phyloP scores from a whole-genome alignment of 31 red algal genomes.

The Asparagopsis taxiformis region DNA sequence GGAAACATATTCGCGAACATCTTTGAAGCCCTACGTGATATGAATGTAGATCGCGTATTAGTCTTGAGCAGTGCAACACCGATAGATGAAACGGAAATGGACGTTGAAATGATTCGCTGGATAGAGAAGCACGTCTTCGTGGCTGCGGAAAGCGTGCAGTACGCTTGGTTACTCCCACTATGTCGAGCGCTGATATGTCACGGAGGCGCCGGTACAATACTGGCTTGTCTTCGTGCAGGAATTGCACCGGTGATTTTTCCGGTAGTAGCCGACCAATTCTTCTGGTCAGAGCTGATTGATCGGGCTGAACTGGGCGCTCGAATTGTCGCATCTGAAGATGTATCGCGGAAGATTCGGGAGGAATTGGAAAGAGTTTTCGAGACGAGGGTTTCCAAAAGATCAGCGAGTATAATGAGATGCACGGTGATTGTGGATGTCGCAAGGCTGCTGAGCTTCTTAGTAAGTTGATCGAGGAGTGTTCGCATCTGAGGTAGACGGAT shows the following conservation, averaged over 20 bases:
- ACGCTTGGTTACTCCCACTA: slow-evolving; percentile 44
- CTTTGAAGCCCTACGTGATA: not conserved
- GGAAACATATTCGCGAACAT: not conserved
- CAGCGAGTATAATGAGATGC: too few relatives aligned
- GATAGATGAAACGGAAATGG: not conserved
- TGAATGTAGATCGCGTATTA: slow-evolving; percentile 3
- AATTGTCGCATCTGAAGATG: not conserved
- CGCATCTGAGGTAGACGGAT: too few relatives aligned
- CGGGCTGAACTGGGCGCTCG: not conserved
- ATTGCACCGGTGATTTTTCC: slow-evolving; percentile 37
- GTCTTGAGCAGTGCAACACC: not conserved
- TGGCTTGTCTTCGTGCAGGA: slow-evolving; percentile 36
- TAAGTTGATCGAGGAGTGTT: too few relatives aligned
- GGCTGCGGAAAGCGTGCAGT: slow-evolving; percentile 10
- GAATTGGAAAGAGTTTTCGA: not conserved
- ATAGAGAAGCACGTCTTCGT: slow-evolving; percentile 36
- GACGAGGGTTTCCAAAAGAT: too few relatives aligned
- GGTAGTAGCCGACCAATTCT: slow-evolving; percentile 34
- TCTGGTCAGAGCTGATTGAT: slow-evolving; percentile 28
- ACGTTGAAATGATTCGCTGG: slow-evolving; percentile 5
- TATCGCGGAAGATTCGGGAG: not conserved
- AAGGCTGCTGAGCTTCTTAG: too few relatives aligned
- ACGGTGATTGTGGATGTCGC: too few relatives aligned
- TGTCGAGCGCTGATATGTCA: slow-evolving; percentile 37
- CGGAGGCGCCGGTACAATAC: slow-evolving; percentile 42